phyloP scores from a whole-genome alignment of 352 stramenopile species.

The Aphanomyces cochlioides region DNA sequence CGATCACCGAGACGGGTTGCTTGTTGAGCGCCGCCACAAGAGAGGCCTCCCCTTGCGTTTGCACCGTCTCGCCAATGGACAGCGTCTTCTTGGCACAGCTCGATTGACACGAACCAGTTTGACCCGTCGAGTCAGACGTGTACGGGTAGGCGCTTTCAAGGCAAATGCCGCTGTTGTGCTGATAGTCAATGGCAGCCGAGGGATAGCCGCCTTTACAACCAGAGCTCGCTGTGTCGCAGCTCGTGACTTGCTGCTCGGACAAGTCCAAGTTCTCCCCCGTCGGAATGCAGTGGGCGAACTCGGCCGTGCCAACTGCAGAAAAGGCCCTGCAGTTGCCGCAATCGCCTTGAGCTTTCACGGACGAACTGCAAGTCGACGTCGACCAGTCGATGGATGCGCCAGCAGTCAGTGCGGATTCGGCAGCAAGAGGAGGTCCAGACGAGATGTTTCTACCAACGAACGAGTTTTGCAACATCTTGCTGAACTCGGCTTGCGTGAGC shows the following conservation, averaged over 20 bases:
- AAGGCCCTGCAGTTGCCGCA: conserved; percentile 95
- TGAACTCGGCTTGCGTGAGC: conserved; percentile 25
- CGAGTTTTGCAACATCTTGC: not conserved
- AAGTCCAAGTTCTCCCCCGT: conserved; percentile 87
- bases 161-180: not conserved
- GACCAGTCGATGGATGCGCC: conserved; percentile 31
- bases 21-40: conserved; percentile 86
- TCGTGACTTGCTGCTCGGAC: conserved; percentile 91
- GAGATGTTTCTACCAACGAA: not conserved
- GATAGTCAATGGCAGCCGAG: not conserved
- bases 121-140: not conserved
- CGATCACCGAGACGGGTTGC: conserved; percentile 92
- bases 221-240: conserved; percentile 56
- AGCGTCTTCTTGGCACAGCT: not conserved
- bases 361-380: conserved; percentile 28
- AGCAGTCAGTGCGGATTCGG: not conserved
- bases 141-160: not conserved
- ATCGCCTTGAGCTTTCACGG: conserved; percentile 94
- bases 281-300: conserved; percentile 93
- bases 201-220: not conserved
- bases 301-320: conserved; percentile 94
- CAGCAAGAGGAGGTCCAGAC: not conserved
- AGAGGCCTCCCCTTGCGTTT: conserved; percentile 64
- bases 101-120: not conserved
- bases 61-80: conserved; percentile 37